Conservation (phyloP, 371 early-diverging fungal genomes). For the Blyttiomyces sp. region DNA sequence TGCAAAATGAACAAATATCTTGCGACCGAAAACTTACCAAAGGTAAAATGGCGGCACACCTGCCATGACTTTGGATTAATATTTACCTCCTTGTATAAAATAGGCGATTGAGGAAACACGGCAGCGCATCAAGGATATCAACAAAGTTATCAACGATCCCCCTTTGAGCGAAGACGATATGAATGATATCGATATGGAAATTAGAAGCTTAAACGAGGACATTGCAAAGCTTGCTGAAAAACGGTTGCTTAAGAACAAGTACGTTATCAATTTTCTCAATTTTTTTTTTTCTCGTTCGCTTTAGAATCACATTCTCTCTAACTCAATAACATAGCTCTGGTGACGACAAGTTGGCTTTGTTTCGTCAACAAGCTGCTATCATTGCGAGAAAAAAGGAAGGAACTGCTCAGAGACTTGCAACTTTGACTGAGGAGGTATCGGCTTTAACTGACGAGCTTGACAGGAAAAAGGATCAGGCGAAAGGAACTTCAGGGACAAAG, state of each 20-base stretch:
- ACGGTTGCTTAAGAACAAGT: slow-evolving; percentile 40
- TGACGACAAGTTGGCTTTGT: slow-evolving; percentile 54
- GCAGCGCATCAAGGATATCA: slow-evolving; percentile 29
- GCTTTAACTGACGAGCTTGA: slow-evolving; percentile 31
- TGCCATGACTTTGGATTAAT: neutral
- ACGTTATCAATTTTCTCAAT: neutral
- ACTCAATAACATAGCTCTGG: slow-evolving; percentile 25
- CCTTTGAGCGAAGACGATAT: slow-evolving; percentile 37
- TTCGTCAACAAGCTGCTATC: slow-evolving; percentile 54
- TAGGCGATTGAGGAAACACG: slow-evolving; percentile 38
- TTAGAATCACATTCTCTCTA: neutral
- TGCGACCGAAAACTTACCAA: slow-evolving; percentile 48
- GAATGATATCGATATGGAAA: slow-evolving; percentile 40
- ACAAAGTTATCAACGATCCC: slow-evolving; percentile 39
- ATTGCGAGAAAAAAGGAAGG: slow-evolving; percentile 52
- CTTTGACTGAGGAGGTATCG: slow-evolving; percentile 35
- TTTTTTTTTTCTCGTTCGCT: too few relatives aligned
- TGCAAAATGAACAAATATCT: slow-evolving; percentile 51
- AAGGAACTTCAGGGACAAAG: slow-evolving; percentile 26
- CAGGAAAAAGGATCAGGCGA: slow-evolving; percentile 28
- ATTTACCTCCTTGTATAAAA: neutral
- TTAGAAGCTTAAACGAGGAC: slow-evolving; percentile 40
- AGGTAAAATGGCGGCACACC: slow-evolving; percentile 16
- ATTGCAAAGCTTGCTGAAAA: slow-evolving; percentile 45
- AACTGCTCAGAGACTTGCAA: slow-evolving; percentile 31